Evolutionary conservation across 148 eudicot species (phyloP).

Genomic region (Diospyros lotus): DNA sequence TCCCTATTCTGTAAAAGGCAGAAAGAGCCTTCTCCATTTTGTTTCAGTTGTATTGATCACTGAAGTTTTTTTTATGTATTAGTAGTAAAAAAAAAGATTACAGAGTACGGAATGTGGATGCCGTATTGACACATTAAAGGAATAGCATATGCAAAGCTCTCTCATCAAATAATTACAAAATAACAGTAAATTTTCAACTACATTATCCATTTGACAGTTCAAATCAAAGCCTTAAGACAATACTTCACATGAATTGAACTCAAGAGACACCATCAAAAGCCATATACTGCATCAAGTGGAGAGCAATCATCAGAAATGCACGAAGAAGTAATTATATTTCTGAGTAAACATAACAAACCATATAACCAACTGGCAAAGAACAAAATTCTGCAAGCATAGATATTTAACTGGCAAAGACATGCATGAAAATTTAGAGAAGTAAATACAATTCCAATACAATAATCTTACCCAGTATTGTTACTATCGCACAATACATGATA

Average conservation of each 20-base stretch:
- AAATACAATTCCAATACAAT: neutral
- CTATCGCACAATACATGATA: too few species aligned
- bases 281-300: neutral
- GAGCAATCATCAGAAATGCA: neutral
- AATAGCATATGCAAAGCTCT: neutral
- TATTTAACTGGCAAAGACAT: neutral
- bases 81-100: neutral
- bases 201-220: neutral
- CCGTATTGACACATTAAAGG: neutral
- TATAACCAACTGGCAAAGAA: too few species aligned
- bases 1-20: neutral
- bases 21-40: slow-evolving; percentile 2
- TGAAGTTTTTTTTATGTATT: too few species aligned
- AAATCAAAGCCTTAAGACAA: too few species aligned
- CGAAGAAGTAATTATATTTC: neutral
- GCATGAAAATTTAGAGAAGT: neutral
- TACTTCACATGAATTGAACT: too few species aligned
- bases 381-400: too few species aligned
- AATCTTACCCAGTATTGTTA: too few species aligned
- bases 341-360: too few species aligned
- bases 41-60: neutral
- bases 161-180: neutral
- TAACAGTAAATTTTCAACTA: neutral
- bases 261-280: neutral
- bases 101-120: neutral